Evolutionary conservation across 2,329 filamentous ascomycete species (phyloP), one percentile per base, ranked within the genome.

Genomic region (Arthrobotrys megalospora): DNA sequence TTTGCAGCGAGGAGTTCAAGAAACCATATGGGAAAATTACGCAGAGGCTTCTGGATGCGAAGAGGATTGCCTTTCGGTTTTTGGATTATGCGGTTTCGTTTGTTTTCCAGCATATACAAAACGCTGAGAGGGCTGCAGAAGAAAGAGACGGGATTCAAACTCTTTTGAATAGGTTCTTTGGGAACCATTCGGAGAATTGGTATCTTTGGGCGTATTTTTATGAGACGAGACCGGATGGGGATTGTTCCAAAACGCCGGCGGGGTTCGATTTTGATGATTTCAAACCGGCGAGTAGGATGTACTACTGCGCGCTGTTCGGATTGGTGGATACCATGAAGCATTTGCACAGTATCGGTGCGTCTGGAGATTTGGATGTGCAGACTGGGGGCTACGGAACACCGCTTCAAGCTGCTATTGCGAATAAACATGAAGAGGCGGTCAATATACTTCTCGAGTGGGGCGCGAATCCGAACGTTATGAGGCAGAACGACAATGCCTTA

Each of bases 241-340:
- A 66, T 19, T 16, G 6, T n/a, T 53, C 67, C 6, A 24, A 52
- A 8, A 52, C 53, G 12, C 67, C 53, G 2, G 28, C 7, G 7
- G 67, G 47, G 21, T 64, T 64, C 19, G 69, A 73, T 19, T 58
- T 66, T 10, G 14, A 66, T 8, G 41, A 28, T 14, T 73, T 73
- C 52, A 73, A 66, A 19, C 69, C 69, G 11, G 69, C 60, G 28
- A 66, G 60, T 16, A 73, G 60, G 28, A 43, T 73, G 60, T 73
- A 73, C 32, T 73, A 73, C n/a, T 73, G 69, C 14, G 69, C 69
- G 5, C 28, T 73, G 28, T 73, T 73, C 12, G 69, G 69, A 6
- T 60, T 73, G 52, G 47, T 66, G 21, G 69, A 73, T 58, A 73
- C 69, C 34, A 73, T 73, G 69, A 66, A 66, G 52, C 69, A 73